These are phyloP conservation scores for Torulaspora franciscae DNA, from an alignment of 805 yeast genomes.

Conservation along the genomic window DNA sequence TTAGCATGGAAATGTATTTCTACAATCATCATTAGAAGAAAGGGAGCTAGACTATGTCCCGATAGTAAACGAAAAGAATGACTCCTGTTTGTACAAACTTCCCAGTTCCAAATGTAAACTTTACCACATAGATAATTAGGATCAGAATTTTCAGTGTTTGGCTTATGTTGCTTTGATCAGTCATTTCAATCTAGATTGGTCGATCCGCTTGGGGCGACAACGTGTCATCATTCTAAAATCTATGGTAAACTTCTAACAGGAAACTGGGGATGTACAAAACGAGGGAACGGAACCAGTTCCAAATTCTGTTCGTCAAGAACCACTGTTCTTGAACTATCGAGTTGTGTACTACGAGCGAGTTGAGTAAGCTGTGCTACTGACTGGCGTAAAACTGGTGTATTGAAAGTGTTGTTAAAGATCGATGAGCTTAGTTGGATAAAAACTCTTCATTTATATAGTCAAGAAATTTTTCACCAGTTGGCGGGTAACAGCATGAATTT, in stretches of 20 bases:
- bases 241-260: neutral
- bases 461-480: neutral
- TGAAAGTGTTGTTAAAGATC: neutral
- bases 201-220: slow-evolving; percentile 43
- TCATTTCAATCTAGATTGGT: slow-evolving; percentile 25
- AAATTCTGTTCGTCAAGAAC: slow-evolving; percentile 20
- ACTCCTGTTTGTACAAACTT: neutral
- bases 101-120: neutral
- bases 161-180: slow-evolving; percentile 32
- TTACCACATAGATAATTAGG: slow-evolving; percentile 8
- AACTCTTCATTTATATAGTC: neutral
- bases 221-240: slow-evolving; percentile 33
- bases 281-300: neutral
- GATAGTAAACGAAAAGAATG: neutral
- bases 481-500: slow-evolving; percentile 6
- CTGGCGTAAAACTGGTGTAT: neutral
- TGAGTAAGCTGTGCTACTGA: too few relatives aligned
- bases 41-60: neutral
- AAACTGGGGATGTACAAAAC: neutral
- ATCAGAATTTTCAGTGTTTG: slow-evolving; percentile 41
- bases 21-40: slow-evolving; percentile 12
- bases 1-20: slow-evolving; percentile 34
- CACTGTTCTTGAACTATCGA: slow-evolving; percentile 16
- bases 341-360: neutral
- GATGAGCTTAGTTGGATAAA: neutral